Percentiles rank a stretch among this genome's conserved stretches.
These are phyloP conservation scores for Comarum palustre DNA, from an alignment of 306 rosid species.

Conservation along the genomic window DNA sequence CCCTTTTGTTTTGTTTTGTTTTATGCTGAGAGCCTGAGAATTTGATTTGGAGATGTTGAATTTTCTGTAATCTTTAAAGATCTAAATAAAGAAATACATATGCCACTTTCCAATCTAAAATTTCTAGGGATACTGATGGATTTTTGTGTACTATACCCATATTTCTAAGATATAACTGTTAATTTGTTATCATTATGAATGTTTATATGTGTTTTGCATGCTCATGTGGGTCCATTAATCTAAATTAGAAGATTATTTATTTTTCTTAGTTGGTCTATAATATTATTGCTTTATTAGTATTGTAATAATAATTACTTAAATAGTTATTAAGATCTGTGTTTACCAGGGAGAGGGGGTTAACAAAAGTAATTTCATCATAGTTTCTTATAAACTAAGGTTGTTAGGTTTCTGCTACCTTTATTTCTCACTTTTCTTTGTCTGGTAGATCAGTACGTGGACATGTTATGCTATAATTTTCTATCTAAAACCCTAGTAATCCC, in stretches of 20 bases:
- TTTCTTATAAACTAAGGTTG: not conserved
- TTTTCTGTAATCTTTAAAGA: not conserved
- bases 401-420: not conserved
- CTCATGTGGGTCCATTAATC: not conserved
- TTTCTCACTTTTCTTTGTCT: not conserved
- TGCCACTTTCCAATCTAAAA: not conserved
- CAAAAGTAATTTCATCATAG: not conserved
- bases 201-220: not conserved
- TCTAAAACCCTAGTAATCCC: conserved; percentile 32
- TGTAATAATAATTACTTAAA: not conserved
- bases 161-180: not conserved
- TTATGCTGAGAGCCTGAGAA: conserved; percentile 6
- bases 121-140: conserved; percentile 7
- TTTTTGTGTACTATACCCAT: conserved; percentile 1
- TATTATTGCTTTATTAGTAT: conserved; percentile 1
- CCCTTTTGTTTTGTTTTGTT: not conserved
- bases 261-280: not conserved
- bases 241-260: conserved; percentile 6
- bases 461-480: not conserved
- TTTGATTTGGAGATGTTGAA: conserved; percentile 17
- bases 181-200: not conserved
- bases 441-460: not conserved
- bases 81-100: not conserved
- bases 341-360: not conserved
- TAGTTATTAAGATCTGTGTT: not conserved